These are phyloP conservation scores for Sclerotinia subarctica DNA, from an alignment of 2,329 filamentous ascomycete species.

Conservation along the genomic window DNA sequence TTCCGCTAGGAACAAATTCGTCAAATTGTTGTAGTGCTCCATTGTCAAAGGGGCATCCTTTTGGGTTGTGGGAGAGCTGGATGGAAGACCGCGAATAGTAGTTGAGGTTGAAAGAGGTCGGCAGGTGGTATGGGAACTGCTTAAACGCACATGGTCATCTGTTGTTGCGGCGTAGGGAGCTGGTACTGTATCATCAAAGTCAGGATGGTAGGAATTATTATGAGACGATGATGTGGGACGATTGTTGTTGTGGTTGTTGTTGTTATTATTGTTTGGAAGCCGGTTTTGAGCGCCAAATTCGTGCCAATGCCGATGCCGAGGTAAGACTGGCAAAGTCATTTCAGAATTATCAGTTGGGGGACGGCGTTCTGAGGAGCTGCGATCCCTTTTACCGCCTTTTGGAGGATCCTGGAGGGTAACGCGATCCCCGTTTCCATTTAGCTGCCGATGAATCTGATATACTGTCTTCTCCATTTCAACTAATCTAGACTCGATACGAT, in stretches of 20 bases:
- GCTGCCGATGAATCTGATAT: slow-evolving; percentile 22
- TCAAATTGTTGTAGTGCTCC: slow-evolving; percentile 51
- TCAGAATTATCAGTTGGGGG: slow-evolving; percentile 33
- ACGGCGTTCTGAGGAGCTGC: slow-evolving; percentile 26
- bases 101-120: slow-evolving; percentile 38
- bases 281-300: slow-evolving; percentile 22
- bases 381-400: slow-evolving; percentile 23
- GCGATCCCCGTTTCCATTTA: slow-evolving; percentile 20
- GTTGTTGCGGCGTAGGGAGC: slow-evolving; percentile 18
- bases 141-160: slow-evolving; percentile 18
- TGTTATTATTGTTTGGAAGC: slow-evolving; percentile 27
- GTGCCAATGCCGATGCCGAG: slow-evolving; percentile 25
- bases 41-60: slow-evolving; percentile 36
- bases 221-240: slow-evolving; percentile 33
- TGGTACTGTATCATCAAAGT: slow-evolving; percentile 28
- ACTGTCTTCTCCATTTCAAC: slow-evolving; percentile 47
- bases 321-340: slow-evolving; percentile 29
- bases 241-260: no score
- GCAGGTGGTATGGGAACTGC: slow-evolving; percentile 21
- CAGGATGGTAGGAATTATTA: slow-evolving; percentile 30
- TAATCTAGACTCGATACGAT: slow-evolving; percentile 50
- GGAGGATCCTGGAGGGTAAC: slow-evolving; percentile 33
- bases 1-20: slow-evolving; percentile 54
- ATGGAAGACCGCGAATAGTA: slow-evolving; percentile 34
- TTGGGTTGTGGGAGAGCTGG: slow-evolving; percentile 33